Evolutionary conservation across 768 basidiomycete species (phyloP).

Genomic region (Dioszegia aurantiaca): DNA sequence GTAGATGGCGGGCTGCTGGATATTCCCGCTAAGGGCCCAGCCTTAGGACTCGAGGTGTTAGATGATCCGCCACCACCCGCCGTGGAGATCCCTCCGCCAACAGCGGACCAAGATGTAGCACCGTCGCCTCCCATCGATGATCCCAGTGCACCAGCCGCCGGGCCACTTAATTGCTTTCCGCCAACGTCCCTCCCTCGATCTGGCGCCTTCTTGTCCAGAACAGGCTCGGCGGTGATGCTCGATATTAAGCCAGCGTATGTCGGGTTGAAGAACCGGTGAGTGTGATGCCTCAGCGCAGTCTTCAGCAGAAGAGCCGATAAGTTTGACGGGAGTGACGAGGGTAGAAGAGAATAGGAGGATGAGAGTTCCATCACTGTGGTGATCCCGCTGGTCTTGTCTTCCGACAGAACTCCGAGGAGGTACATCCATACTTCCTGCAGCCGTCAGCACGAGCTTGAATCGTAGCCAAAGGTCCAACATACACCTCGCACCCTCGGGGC

Average conservation of each 20-base stretch:
- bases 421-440: conserved; percentile 49
- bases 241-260: conserved; percentile 46
- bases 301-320: conserved; percentile 30
- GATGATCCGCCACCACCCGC: background rate
- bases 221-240: conserved; percentile 35
- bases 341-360: conserved; percentile 29
- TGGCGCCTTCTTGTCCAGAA: background rate
- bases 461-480: conserved; percentile 13
- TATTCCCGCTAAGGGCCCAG: background rate
- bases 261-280: conserved; percentile 39
- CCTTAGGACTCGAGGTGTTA: background rate
- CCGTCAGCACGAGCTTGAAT: background rate
- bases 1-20: background rate
- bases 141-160: background rate
- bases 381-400: conserved; percentile 42
- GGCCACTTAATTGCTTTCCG: background rate
- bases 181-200: background rate
- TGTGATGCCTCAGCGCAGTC: conserved; percentile 42
- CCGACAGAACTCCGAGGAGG: conserved; percentile 37
- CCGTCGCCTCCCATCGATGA: no score
- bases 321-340: conserved; percentile 25
- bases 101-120: background rate
- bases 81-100: background rate
- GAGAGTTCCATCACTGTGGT: conserved; percentile 32
- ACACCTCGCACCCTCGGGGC: conserved; percentile 40